Evolutionary conservation across 352 stramenopile species (phyloP).

Genomic region (Halophytophthora batemanensis): DNA sequence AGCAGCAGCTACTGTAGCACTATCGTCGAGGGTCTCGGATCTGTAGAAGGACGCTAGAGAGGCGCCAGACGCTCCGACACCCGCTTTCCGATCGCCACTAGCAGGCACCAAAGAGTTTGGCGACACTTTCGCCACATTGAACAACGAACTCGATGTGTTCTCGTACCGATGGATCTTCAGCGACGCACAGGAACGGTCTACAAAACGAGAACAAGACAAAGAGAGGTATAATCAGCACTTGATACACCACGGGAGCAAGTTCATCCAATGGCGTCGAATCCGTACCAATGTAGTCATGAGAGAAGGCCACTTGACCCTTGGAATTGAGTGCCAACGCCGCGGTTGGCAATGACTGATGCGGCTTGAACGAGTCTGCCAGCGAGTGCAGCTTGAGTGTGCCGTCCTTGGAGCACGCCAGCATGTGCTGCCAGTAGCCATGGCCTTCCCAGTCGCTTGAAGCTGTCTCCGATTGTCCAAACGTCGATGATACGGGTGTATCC

Average conservation of each 20-base stretch:
- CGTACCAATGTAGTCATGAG: conserved; percentile 79
- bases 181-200: conserved; percentile 80
- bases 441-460: conserved; percentile 58
- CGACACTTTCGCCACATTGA: conserved; percentile 44
- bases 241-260: conserved; percentile 1
- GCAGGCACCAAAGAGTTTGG: conserved; percentile 11
- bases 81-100: conserved; percentile 22
- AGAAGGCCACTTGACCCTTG: conserved; percentile 76
- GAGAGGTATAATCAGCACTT: neutral
- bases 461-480: conserved; percentile 29
- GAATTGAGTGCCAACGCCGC: conserved; percentile 78
- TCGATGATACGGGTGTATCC: conserved; percentile 60
- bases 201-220: conserved; percentile 4
- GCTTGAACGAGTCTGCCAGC: conserved; percentile 80
- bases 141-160: conserved; percentile 55
- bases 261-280: neutral
- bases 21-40: conserved; percentile 17
- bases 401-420: conserved; percentile 87
- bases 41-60: conserved; percentile 25
- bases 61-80: conserved; percentile 15
- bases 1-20: neutral
- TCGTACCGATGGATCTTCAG: conserved; percentile 79
- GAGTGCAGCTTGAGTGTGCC: conserved; percentile 85
- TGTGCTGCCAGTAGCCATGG: conserved; percentile 84
- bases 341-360: conserved; percentile 71